Conservation (phyloP, 305 asterid species). For the Plantago coronopus region DNA sequence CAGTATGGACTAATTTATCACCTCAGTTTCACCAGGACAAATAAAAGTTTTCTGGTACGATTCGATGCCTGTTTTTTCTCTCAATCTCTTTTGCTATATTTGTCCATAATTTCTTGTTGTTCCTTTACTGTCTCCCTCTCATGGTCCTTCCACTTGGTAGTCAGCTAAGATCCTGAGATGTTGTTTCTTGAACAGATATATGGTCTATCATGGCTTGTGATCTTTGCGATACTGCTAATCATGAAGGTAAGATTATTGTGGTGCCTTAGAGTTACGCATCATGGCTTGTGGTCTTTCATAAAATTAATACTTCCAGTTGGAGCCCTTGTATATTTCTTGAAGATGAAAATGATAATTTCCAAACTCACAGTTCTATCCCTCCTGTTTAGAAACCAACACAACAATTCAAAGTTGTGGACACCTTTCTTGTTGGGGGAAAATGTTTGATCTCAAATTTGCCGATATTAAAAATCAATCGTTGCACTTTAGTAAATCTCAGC, state of each 20-base stretch:
- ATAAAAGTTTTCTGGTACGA: slow-evolving; percentile 60
- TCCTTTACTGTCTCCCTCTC: not conserved
- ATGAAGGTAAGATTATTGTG: slow-evolving; percentile 60
- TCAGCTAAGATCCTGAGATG: not conserved
- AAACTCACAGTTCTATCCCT: not conserved
- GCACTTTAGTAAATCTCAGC: slow-evolving; percentile 13
- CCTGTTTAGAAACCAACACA: not conserved
- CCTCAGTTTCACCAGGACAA: slow-evolving; percentile 53
- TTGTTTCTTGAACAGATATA: slow-evolving; percentile 53
- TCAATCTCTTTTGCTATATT: slow-evolving; percentile 10
- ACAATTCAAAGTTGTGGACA: not conserved
- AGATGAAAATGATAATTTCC: not conserved
- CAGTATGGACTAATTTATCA: slow-evolving; percentile 93
- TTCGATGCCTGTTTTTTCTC: not conserved
- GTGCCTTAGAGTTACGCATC: not conserved
- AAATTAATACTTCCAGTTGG: too few relatives aligned
- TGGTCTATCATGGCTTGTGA: slow-evolving; percentile 85
- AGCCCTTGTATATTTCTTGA: too few relatives aligned
- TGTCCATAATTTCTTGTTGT: slow-evolving; percentile 4
- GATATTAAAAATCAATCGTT: too few relatives aligned
- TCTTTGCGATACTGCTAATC: slow-evolving; percentile 47
- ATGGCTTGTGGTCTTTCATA: too few relatives aligned
- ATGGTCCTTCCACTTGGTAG: too few relatives aligned
- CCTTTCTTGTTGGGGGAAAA: not conserved
- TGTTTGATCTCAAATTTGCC: too few relatives aligned